Percentiles rank a stretch among this genome's conserved stretches.
These are phyloP conservation scores for Russula earlei DNA, from an alignment of 768 basidiomycete species.

Conservation along the genomic window DNA sequence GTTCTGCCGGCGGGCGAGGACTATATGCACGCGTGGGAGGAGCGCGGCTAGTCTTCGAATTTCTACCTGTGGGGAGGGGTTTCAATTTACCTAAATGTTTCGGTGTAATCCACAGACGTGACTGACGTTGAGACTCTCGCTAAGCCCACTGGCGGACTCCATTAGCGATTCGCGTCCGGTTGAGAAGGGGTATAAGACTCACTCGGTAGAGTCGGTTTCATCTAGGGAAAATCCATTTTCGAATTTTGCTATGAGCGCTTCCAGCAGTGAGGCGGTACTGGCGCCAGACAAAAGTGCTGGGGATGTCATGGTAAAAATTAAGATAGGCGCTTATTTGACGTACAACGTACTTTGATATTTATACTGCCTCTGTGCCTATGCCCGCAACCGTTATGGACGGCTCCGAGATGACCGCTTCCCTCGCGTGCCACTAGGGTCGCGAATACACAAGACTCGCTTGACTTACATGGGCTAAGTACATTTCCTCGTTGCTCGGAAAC, in stretches of 20 bases:
- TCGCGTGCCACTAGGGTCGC: conserved; percentile 2
- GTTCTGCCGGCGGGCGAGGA: conserved; percentile 16
- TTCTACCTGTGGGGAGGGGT: conserved; percentile 8
- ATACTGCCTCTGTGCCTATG: conserved; percentile 8
- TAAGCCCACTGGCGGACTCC: neutral
- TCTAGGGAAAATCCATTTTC: conserved; percentile 9
- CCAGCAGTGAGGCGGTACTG: conserved; percentile 7
- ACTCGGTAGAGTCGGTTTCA: conserved; percentile 1
- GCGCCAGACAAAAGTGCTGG: conserved; percentile 9
- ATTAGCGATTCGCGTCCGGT: neutral
- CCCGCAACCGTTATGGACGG: conserved; percentile 10
- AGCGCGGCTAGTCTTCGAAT: conserved; percentile 12
- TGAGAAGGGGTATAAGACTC: neutral
- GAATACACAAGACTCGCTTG: conserved; percentile 13
- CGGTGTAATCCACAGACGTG: neutral
- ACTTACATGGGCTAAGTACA: conserved; percentile 9
- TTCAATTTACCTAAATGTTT: neutral
- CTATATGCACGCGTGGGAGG: conserved; percentile 16
- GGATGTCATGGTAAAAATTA: conserved; percentile 12
- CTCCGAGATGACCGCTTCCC: conserved; percentile 17
- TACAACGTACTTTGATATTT: conserved; percentile 10
- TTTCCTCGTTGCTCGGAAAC: conserved; percentile 11
- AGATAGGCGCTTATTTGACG: conserved; percentile 12
- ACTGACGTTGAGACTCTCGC: conserved; percentile 5
- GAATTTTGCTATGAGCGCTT: conserved; percentile 13